A percentile compares a stretch with the other conserved stretches of the same genome.
Evolutionary conservation across 352 stramenopile species (phyloP).

Genomic region (Globisporangium acanthophoron): DNA sequence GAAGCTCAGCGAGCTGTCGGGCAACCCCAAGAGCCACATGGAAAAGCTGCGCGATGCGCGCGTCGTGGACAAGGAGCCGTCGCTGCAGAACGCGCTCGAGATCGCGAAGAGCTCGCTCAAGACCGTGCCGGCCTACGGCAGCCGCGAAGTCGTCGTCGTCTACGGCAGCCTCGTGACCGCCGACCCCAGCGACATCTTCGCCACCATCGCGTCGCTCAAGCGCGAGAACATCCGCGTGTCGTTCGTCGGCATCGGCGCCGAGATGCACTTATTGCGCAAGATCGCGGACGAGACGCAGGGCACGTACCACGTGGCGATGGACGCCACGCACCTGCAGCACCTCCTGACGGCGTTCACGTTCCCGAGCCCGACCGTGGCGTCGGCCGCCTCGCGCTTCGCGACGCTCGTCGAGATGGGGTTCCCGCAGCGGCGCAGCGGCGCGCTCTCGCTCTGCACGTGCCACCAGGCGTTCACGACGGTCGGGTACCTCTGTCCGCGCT

Average conservation of each 20-base stretch:
- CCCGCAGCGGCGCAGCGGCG: constrained; percentile 63
- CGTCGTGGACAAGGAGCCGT: constrained; percentile 81
- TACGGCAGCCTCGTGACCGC: constrained; percentile 94
- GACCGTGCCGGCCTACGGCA: constrained; percentile 84
- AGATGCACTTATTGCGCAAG: constrained; percentile 88
- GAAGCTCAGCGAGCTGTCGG: constrained; percentile 89
- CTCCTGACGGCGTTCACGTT: constrained; percentile 93
- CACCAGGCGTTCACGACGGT: constrained; percentile 86
- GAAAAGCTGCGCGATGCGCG: constrained; percentile 62
- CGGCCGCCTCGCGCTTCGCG: constrained; percentile 56
- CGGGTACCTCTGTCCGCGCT: constrained; percentile 93
- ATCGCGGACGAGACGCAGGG: constrained; percentile 91
- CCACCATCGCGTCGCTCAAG: constrained; percentile 89
- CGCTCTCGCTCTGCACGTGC: constrained; percentile 79
- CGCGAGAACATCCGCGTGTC: constrained; percentile 89
- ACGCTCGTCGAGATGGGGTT: constrained; percentile 86
- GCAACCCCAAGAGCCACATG: constrained; percentile 85
- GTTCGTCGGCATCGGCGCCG: constrained; percentile 92
- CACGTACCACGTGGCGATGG: constrained; percentile 92
- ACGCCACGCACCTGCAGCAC: constrained; percentile 89
- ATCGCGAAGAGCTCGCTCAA: constrained; percentile 89
- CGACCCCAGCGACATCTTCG: constrained; percentile 95
- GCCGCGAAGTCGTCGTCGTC: constrained; percentile 91
- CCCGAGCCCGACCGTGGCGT: constrained; percentile 86
- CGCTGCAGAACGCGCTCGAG: constrained; percentile 89